Base-by-base conservation (phyloP, 2,329 filamentous ascomycete species). In the Colletotrichum sidae region DNA sequence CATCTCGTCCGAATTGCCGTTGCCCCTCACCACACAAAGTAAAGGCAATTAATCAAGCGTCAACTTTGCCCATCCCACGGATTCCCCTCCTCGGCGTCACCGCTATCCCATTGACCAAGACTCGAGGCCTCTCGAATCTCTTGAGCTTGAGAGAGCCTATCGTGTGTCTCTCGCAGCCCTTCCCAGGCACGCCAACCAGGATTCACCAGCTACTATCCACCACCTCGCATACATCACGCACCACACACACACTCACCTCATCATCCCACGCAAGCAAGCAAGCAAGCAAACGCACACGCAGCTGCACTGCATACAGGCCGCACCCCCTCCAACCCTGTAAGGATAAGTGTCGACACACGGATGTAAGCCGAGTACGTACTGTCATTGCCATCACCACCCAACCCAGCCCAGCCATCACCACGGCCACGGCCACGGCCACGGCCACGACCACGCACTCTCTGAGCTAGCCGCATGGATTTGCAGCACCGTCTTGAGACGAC, bases 331-430 rank as follows among this genome's bases (percentile, higher is more conserved):
- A 17, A 17, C 17, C 17, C 17, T 17, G 2, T 17, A 17, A 17
- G 17, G 17, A 17, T 17, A 17, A 17, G 17, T 17, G 17, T 17
- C 17, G 42, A 44, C 42, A 15, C 55, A 50, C 38, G 51, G 56
- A 60, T 45, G 45, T 10, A 61, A 47, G 11, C 51, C 62, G 62
- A 65, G 51, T 61, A 42, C 46, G 56, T 65, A 50, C 44, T 17
- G 17, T 39, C 39, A n/a, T 13, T 12, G 41, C 41, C 17, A 17
- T 17, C 17, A 17, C 17, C 17, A 17, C 17, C 17, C 17, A 17
- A 17, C 17, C 17, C 17, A 17, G 17, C 17, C 17, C 17, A 17
- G 17, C 17, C 17, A 17, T 17, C 17, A 3, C 2, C 15, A 17
- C 15, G 15, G 15, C 15, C 17, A 17, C 17, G 17, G 17, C 17